Percentiles rank a stretch among this genome's conserved stretches.
Conservation (phyloP, 1,284 basidiomycete species). For the Gymnopus androsaceus region DNA sequence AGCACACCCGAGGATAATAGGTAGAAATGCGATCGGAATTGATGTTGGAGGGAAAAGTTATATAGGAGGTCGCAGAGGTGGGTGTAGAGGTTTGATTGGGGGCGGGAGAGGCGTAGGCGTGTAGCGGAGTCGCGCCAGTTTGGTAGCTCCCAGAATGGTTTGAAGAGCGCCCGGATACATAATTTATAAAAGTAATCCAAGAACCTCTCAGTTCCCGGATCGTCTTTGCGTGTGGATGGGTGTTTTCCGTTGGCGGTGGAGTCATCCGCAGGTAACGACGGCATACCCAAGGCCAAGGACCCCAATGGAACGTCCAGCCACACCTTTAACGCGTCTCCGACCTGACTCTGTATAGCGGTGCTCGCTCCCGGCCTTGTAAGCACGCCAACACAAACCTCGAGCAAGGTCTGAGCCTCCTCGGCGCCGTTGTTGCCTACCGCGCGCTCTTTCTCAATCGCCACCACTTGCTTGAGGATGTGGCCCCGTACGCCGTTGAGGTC, state of each 20-base stretch:
- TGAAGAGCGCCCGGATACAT: slow-evolving; percentile 75
- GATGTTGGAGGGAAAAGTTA: slow-evolving; percentile 86
- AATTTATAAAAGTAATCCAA: slow-evolving; percentile 90
- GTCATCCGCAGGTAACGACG: slow-evolving; percentile 19
- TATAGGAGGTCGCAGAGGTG: slow-evolving; percentile 90
- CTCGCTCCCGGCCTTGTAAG: slow-evolving; percentile 78
- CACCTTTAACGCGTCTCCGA: slow-evolving; percentile 87
- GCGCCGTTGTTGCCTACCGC: slow-evolving; percentile 53
- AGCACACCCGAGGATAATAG: slow-evolving; percentile 81
- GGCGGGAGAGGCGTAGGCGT: not conserved
- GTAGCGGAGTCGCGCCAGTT: slow-evolving; percentile 52
- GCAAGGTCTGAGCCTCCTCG: slow-evolving; percentile 74
- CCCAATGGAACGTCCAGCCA: slow-evolving; percentile 74
- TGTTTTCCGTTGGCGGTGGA: slow-evolving; percentile 13
- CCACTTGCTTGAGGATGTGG: slow-evolving; percentile 82
- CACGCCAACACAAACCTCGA: slow-evolving; percentile 74
- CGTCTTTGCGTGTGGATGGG: slow-evolving; percentile 71
- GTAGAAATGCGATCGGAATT: slow-evolving; percentile 89
- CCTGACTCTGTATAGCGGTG: slow-evolving; percentile 83
- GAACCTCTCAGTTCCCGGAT: slow-evolving; percentile 86
- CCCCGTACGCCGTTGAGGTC: slow-evolving; percentile 85
- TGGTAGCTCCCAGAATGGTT: slow-evolving; percentile 77
- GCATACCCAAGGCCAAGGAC: slow-evolving; percentile 14
- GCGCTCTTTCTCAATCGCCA: slow-evolving; percentile 63
- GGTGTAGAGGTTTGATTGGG: slow-evolving; percentile 70